phyloP scores from a whole-genome alignment of 176 grass and related monocot genomes.

The Stipa capillata region DNA sequence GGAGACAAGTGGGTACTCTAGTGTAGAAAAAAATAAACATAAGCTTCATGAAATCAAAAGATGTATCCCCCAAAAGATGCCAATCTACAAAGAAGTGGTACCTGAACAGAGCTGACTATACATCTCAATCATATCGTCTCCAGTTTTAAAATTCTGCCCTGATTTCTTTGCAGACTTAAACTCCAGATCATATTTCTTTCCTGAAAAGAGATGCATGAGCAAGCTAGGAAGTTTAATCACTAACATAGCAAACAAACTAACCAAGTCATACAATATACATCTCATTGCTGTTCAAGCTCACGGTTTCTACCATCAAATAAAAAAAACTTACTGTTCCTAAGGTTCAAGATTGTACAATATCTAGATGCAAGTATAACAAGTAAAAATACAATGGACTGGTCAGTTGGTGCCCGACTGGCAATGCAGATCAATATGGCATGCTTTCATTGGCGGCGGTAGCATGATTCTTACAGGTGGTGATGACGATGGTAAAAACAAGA shows the following conservation, averaged over 20 bases:
- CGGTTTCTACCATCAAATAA: background rate
- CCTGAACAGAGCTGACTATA: slow-evolving; percentile 86
- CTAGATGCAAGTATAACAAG: background rate
- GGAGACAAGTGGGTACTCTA: slow-evolving; percentile 90
- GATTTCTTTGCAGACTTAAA: slow-evolving; percentile 67
- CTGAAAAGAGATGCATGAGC: slow-evolving; percentile 32
- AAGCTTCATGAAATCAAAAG: slow-evolving; percentile 2
- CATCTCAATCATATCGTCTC: slow-evolving; percentile 86
- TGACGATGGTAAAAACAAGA: background rate
- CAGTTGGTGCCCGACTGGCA: background rate
- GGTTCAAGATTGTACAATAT: background rate
- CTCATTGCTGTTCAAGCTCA: background rate
- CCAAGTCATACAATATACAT: too few species aligned
- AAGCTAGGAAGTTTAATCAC: background rate
- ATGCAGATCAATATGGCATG: background rate
- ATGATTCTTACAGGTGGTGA: background rate
- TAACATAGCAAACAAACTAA: too few species aligned
- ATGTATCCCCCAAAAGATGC: background rate
- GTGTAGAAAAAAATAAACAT: slow-evolving; percentile 3
- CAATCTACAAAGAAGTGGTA: slow-evolving; percentile 23
- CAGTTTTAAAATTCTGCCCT: slow-evolving; percentile 76
- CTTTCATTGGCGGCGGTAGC: background rate
- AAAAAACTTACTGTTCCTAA: background rate
- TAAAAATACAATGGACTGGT: background rate
- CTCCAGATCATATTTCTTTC: slow-evolving; percentile 95